phyloP scores from a whole-genome alignment of 2,329 filamentous ascomycete species.

The Lachnum nothofagi region DNA sequence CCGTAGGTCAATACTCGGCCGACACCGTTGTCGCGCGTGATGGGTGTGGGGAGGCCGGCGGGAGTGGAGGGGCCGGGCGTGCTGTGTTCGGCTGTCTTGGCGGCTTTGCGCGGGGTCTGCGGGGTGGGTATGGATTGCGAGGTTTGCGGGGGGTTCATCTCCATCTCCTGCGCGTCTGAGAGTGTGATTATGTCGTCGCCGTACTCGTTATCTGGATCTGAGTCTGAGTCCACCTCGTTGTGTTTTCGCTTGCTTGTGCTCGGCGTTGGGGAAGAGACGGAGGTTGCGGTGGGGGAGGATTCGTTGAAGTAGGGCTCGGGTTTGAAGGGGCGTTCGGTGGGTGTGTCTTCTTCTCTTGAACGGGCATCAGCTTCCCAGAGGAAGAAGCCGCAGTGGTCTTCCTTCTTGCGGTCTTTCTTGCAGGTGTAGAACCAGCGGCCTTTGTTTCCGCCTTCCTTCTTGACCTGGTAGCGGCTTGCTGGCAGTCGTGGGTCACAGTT shows the following conservation, averaged over 20 bases:
- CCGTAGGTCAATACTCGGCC: slow-evolving; percentile 7
- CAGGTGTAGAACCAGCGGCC: slow-evolving; percentile 52
- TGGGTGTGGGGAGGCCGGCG: slow-evolving; percentile 26
- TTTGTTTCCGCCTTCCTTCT: slow-evolving; percentile 45
- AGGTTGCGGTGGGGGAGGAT: background rate
- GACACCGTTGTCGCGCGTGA: slow-evolving; percentile 8
- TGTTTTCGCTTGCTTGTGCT: background rate
- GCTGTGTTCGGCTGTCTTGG: slow-evolving; percentile 15
- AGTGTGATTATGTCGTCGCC: background rate
- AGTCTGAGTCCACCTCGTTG: background rate
- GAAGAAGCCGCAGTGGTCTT: slow-evolving; percentile 50
- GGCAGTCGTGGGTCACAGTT: slow-evolving; percentile 48
- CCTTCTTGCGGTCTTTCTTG: slow-evolving; percentile 36
- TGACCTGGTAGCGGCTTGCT: slow-evolving; percentile 45
- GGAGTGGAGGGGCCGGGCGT: slow-evolving; percentile 30
- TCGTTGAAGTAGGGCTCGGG: background rate
- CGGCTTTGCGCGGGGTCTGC: slow-evolving; percentile 27
- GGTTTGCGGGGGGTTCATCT: background rate
- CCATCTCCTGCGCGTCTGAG: background rate
- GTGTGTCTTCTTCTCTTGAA: slow-evolving; percentile 35
- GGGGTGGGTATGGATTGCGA: slow-evolving; percentile 3
- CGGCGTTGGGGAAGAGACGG: background rate
- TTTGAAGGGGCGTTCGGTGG: background rate
- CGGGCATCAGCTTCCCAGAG: slow-evolving; percentile 52
- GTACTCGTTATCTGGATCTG: background rate